phyloP scores from a whole-genome alignment of 441 rosid species.

The Populus hybrid region DNA sequence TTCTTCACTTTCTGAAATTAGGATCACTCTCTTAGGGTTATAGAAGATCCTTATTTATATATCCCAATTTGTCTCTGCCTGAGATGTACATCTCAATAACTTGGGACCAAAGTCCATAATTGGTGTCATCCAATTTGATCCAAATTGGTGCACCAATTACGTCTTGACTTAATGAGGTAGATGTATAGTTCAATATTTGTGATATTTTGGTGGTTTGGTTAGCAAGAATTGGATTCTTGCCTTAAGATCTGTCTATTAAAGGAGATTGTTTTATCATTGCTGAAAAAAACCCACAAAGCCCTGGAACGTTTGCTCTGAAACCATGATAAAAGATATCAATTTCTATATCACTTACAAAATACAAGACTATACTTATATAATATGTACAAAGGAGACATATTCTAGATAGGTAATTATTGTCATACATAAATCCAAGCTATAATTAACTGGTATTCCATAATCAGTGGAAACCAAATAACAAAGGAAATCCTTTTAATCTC shows the following conservation, averaged over 20 bases:
- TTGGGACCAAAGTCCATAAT: not conserved
- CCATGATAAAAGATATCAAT: too few relatives aligned
- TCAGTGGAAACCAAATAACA: too few relatives aligned
- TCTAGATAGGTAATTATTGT: too few relatives aligned
- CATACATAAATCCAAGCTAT: too few relatives aligned
- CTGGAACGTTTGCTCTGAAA: too few relatives aligned
- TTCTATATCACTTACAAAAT: too few relatives aligned
- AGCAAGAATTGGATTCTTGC: not conserved
- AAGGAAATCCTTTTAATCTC: too few relatives aligned
- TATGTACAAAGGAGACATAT: too few relatives aligned
- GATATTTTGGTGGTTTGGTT: not conserved
- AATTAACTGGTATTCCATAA: too few relatives aligned
- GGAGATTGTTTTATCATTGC: not conserved
- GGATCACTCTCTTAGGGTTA: not conserved
- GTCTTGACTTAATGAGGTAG: not conserved
- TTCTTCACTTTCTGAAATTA: not conserved
- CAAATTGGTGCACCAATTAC: not conserved
- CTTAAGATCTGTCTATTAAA: not conserved
- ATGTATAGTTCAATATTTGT: not conserved
- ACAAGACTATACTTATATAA: too few relatives aligned
- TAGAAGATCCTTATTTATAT: not conserved
- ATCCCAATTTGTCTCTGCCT: not conserved
- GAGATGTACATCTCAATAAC: conserved; percentile 8
- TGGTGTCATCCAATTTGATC: conserved; percentile 3
- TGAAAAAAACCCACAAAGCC: not conserved